A percentile compares a stretch with the other conserved stretches of the same genome.
These are phyloP conservation scores for Coniochaeta hoffmannii DNA, from an alignment of 2,329 filamentous ascomycete genomes.

Conservation along the genomic window DNA sequence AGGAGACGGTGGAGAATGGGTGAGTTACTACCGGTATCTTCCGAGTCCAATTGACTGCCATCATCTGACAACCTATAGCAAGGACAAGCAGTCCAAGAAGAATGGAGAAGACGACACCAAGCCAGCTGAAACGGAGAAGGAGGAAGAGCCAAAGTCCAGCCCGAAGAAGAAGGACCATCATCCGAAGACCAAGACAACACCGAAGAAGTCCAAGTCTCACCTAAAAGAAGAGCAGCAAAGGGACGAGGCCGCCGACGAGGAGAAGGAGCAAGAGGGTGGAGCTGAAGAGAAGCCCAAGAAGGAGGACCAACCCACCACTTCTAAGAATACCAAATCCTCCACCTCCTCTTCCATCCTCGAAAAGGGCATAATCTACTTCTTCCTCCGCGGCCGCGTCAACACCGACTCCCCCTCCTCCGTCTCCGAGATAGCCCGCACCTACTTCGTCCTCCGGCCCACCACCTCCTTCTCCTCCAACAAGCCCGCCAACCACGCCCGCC, in stretches of 20 bases:
- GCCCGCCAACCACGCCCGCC: constrained; percentile 56
- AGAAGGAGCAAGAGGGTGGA: constrained; percentile 8
- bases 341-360: constrained; percentile 59
- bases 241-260: constrained; percentile 8
- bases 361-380: constrained; percentile 88
- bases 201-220: neutral
- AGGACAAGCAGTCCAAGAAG: neutral
- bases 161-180: neutral
- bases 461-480: constrained; percentile 65
- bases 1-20: constrained; percentile 33
- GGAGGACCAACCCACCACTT: constrained; percentile 22
- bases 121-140: constrained; percentile 11
- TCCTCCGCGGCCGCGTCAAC: constrained; percentile 70
- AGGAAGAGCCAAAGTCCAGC: constrained; percentile 2
- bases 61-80: neutral
- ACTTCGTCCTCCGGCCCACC: constrained; percentile 71
- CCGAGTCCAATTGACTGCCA: too few relatives aligned
- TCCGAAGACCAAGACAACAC: neutral
- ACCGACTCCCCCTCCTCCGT: constrained; percentile 62
- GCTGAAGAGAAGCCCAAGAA: too few relatives aligned
- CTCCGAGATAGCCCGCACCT: constrained; percentile 68
- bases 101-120: neutral
- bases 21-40: neutral
- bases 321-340: neutral
- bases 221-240: constrained; percentile 13